Evolutionary conservation across 2,329 filamentous ascomycete genomes (phyloP), one percentile per base, ranked within the genome.

Genomic region (Whalleya microplaca): DNA sequence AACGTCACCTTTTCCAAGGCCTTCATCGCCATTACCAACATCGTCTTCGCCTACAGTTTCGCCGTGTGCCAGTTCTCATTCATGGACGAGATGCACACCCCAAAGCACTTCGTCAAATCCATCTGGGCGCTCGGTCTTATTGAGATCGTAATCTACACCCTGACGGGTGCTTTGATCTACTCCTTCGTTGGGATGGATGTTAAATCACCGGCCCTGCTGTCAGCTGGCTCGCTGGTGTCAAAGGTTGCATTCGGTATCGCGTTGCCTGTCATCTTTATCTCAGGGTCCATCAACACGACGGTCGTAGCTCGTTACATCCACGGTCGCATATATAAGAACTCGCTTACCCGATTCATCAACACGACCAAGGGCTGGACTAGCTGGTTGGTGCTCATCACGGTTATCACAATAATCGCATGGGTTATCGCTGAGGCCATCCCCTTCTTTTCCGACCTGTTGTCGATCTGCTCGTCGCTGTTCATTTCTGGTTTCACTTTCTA

Each of bases 401-500:
- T 70, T 46, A 71, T 88, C 43, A 92, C 88, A 76, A 49, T 88
- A 10, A 51, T 89, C 12, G 86, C 86, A 3, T 92, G 86, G 81
- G 70, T 92, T 63, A 86, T 92, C 62, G 88, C 89, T 14, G 84
- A 89, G 67, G 83, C 86, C 0, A 88, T 92, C 44, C 90, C 90
- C 2, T 86, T 87, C 69, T 93, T 92, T 76, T 84, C 83, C 59
- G 79, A 88, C 48, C 76, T 92, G 44, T 74, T 92, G n/a, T 76
- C 78, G 53, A 78, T 82, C 66, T 76, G 71, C 46, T 81, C 79
- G 2, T 74, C 78, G 2, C 75, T 82, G 27, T 82, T 82, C 68
- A 73, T 82, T 64, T 81, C 79, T 10, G 77, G 76, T n/a, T 79
- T 78, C 64, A 71, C 70, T 27, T 70, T 72, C 55, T 72, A 72